Percentiles rank a stretch among this genome's conserved stretches.
Conservation (phyloP, 1,139 yeast species). For the Arxiozyma bovina region DNA sequence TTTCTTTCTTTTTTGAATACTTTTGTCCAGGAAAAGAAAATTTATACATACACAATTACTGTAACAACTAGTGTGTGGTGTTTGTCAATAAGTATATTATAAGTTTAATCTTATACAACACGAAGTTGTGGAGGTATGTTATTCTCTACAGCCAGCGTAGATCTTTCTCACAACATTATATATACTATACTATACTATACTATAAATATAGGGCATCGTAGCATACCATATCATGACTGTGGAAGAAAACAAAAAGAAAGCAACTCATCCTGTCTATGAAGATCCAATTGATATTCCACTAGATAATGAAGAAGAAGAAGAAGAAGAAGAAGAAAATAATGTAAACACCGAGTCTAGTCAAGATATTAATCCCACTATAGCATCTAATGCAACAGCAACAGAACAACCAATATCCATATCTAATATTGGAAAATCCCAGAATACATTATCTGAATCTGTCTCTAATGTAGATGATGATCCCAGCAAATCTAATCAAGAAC, state of each 20-base stretch:
- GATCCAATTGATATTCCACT: slow-evolving; percentile 16
- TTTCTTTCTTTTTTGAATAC: too few species aligned
- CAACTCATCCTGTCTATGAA: slow-evolving; percentile 13
- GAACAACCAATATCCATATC: background rate
- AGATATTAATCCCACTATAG: slow-evolving; percentile 4
- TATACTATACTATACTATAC: too few species aligned
- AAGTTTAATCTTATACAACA: too few species aligned
- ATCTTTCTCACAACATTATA: too few species aligned
- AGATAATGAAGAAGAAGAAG: slow-evolving; percentile 13
- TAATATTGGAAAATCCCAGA: background rate
- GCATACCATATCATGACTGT: slow-evolving; percentile 2
- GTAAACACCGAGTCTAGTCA: slow-evolving; percentile 2
- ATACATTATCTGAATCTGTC: background rate
- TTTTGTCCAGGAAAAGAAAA: too few species aligned
- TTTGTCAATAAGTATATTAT: too few species aligned
- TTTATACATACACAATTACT: too few species aligned
- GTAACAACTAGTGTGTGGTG: too few species aligned
- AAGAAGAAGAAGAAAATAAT: slow-evolving; percentile 6
- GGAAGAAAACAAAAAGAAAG: slow-evolving; percentile 7
- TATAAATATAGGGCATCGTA: too few species aligned
- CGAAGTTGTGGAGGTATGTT: too few species aligned
- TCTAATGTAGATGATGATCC: background rate
- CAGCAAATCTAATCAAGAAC: background rate
- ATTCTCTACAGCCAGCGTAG: too few species aligned
- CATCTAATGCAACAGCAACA: background rate